Base-by-base conservation (phyloP, 441 rosid genomes). In the Adansonia rubrostipa region DNA sequence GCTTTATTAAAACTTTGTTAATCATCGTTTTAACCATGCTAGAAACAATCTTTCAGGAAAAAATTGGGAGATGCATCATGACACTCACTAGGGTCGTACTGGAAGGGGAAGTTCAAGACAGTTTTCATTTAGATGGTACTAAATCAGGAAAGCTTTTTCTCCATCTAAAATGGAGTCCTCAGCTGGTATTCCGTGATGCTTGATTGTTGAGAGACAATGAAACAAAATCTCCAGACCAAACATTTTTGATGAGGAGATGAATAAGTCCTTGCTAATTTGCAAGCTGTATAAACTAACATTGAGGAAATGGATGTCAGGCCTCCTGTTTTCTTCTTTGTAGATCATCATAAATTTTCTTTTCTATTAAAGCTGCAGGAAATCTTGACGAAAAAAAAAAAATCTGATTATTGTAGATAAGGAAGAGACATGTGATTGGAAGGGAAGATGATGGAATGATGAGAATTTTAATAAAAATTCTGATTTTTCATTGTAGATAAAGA, bases 41-140 rank as follows among this genome's bases (percentile, higher is more conserved):
- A 14, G 42, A 40, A 24, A 2, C 50, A 60, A 58, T 76, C 10
- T 77, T 80, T 75, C 90, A 95, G 94, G 89, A 92, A 61, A 94
- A 91, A 80, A 91, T 92, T n/a, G 98, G 99, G 80, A 93, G 86
- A 86, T 86, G 88, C 79, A 89, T 94, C 75, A 84, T 92, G 91
- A 96, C 99, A 61, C 88, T 96, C 77, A 93, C 99, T 5, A 80
- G 87, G 85, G 99, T 93, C 62, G 82, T 93, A 81, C 4, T 92
- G 77, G 98, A 94, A 86, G 98, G 98, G 44, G 94, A 96, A 73
- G 60, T 84, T 78, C 92, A 92, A 80, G 97, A 90, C 14, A 78
- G 84, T 33, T 92, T 80, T 77, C 81, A 14, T 0, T 14, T 96
- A 53, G 97, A 92, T 1, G 94, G 93, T 36, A 79, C 93, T 2